A percentile compares a stretch with the other conserved stretches of the same genome.
phyloP scores from a whole-genome alignment of 805 yeast species.

The Lipomyces orientalis region DNA sequence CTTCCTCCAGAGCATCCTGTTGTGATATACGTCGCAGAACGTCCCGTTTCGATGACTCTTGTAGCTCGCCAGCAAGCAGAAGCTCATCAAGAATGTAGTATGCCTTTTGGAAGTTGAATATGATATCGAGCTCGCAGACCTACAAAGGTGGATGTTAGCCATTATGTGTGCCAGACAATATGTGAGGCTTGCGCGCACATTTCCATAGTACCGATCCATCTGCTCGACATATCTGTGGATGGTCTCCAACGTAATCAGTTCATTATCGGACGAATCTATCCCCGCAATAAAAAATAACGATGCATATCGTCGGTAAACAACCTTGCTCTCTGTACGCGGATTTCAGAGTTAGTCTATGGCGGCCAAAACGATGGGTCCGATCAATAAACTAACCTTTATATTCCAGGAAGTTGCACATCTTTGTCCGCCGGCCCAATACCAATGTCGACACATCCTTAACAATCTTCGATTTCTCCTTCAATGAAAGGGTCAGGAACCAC shows the following conservation, averaged over 20 bases:
- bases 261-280: constrained; percentile 82
- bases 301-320: constrained; percentile 91
- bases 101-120: constrained; percentile 93
- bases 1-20: constrained; percentile 84
- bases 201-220: constrained; percentile 94
- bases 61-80: constrained; percentile 83
- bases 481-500: constrained; percentile 87
- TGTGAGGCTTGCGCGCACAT: constrained; percentile 54
- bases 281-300: constrained; percentile 90
- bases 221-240: constrained; percentile 94
- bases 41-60: constrained; percentile 81
- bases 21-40: constrained; percentile 76
- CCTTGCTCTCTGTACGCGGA: constrained; percentile 62
- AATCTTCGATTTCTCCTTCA: constrained; percentile 83
- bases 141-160: not conserved
- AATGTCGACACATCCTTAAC: constrained; percentile 85
- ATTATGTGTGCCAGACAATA: not conserved
- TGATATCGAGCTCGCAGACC: constrained; percentile 88
- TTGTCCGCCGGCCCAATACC: constrained; percentile 82
- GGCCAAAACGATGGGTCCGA: not conserved
- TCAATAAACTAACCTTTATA: constrained; percentile 56
- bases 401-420: constrained; percentile 94
- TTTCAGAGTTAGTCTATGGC: not conserved
- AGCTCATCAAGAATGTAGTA: constrained; percentile 91
- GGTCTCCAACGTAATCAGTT: constrained; percentile 79